A percentile compares a stretch with the other conserved stretches of the same genome.
Evolutionary conservation across 2,329 filamentous ascomycete species (phyloP).

Genomic region (Byssochlamys sp.): DNA sequence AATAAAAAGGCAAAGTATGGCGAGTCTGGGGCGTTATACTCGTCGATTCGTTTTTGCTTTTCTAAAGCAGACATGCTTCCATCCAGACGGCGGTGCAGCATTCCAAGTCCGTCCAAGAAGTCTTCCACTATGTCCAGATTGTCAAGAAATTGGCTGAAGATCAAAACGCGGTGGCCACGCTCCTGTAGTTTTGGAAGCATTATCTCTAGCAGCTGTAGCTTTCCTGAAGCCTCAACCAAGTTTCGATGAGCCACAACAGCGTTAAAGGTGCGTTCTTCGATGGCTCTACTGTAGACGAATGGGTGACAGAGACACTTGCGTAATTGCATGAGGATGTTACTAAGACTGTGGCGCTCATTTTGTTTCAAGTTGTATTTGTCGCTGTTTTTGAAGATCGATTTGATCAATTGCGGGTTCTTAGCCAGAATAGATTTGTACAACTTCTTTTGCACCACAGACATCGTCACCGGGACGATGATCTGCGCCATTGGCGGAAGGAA

Average conservation of each 20-base stretch:
- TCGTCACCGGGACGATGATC: conserved; percentile 90
- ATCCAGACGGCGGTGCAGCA: conserved; percentile 71
- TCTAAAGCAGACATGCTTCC: conserved; percentile 70
- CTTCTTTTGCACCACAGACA: conserved; percentile 87
- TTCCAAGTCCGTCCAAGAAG: conserved; percentile 66
- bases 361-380: conserved; percentile 50
- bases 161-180: conserved; percentile 77
- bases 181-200: conserved; percentile 81
- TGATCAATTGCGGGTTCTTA: conserved; percentile 81
- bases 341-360: conserved; percentile 68
- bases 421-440: conserved; percentile 87
- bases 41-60: conserved; percentile 90
- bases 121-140: conserved; percentile 88
- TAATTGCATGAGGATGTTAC: conserved; percentile 91
- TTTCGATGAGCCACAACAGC: conserved; percentile 60
- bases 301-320: conserved; percentile 92
- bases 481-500: conserved; percentile 90
- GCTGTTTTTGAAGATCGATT: conserved; percentile 65
- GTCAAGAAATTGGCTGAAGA: conserved; percentile 88
- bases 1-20: conserved; percentile 80
- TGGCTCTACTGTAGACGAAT: conserved; percentile 81
- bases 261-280: conserved; percentile 69
- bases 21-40: conserved; percentile 79
- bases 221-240: conserved; percentile 81
- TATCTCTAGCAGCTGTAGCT: conserved; percentile 71